These are phyloP conservation scores for Cytospora chrysosperma DNA, from an alignment of 2,329 filamentous ascomycete genomes.

Conservation along the genomic window DNA sequence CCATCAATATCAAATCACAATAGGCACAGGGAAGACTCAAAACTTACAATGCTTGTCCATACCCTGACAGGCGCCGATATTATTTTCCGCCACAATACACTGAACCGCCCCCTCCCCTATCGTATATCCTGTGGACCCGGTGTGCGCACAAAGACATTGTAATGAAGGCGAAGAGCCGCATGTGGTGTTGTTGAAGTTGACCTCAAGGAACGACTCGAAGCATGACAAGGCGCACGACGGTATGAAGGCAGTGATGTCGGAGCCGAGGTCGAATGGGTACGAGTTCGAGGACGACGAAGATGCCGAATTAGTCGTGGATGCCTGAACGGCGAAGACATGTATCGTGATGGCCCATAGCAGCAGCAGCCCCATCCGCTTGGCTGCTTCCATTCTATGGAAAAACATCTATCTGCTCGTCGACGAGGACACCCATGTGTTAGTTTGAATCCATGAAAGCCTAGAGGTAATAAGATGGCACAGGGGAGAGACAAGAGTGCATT, in stretches of 20 bases:
- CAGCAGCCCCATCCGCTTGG: constrained; percentile 13
- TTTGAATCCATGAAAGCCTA: constrained; percentile 4
- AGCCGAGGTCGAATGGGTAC: constrained; percentile 34
- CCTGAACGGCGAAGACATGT: constrained; percentile 31
- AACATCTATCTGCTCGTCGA: constrained; percentile 37
- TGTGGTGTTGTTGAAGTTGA: constrained; percentile 51
- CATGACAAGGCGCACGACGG: constrained; percentile 61
- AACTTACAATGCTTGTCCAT: constrained; percentile 41
- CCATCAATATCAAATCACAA: neutral
- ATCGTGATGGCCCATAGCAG: constrained; percentile 18
- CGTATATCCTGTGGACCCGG: constrained; percentile 62
- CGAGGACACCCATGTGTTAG: constrained; percentile 3
- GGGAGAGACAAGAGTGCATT: neutral
- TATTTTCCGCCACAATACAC: constrained; percentile 59
- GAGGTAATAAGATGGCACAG: neutral
- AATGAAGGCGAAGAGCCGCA: constrained; percentile 55
- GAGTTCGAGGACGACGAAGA: constrained; percentile 27
- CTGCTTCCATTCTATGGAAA: constrained; percentile 43
- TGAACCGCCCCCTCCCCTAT: constrained; percentile 70
- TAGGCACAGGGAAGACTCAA: neutral
- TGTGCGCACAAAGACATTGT: constrained; percentile 62
- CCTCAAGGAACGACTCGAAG: constrained; percentile 60
- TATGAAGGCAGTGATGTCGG: constrained; percentile 44
- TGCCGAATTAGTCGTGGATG: constrained; percentile 32
- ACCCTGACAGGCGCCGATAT: constrained; percentile 51